Evolutionary conservation across 1,139 yeast genomes (phyloP), one percentile per base, ranked within the genome.

Genomic region (Blastobotrys ciferrii): DNA sequence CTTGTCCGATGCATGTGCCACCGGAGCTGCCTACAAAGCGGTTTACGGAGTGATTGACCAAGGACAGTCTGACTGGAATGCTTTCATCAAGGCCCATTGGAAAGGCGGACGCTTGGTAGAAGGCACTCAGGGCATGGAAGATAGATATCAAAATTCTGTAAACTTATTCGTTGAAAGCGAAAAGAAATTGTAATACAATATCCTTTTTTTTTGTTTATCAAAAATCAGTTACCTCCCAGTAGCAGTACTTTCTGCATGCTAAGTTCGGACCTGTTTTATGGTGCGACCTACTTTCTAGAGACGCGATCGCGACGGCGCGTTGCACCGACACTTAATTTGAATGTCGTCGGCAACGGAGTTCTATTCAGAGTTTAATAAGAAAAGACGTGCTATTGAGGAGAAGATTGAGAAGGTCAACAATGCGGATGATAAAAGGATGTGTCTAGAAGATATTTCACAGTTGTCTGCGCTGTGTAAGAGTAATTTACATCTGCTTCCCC

Each of bases 11-110:
- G 95, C 96, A 1, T 89, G 97, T 74, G 97, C 96, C 1, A 70
- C 87, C 43, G 97, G 97, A n/a, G 96, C 96, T 3, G 95, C 95
- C 38, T 86, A 78, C 67, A 85, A 87, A 63, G 95, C 96, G 1
- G 74, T 84, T 46, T 88, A 95, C 87, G 71, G 62, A 53, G 63
- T 52, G 65, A 42, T 42, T 19, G 45, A 33, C 14, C 20, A 33
- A 17, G 38, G 38, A 15, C 18, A 33, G 17, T 33, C 38, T 15
- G 20, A 33, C 19, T 33, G 38, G 38, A 33, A 33, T 15, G 20
- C 13, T 7, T 33, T 33, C 20, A 33, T 33, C 38, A 33, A n/a
- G 11, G 38, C 38, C 9, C 38, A 33, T 33, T 33, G 38, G 38
- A 33, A 33, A 15, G 38, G 38, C 11, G 38, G 38, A 15, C 17